These are phyloP conservation scores for Colletotrichum sp. DNA, from an alignment of 2,329 filamentous ascomycete genomes.

Conservation along the genomic window DNA sequence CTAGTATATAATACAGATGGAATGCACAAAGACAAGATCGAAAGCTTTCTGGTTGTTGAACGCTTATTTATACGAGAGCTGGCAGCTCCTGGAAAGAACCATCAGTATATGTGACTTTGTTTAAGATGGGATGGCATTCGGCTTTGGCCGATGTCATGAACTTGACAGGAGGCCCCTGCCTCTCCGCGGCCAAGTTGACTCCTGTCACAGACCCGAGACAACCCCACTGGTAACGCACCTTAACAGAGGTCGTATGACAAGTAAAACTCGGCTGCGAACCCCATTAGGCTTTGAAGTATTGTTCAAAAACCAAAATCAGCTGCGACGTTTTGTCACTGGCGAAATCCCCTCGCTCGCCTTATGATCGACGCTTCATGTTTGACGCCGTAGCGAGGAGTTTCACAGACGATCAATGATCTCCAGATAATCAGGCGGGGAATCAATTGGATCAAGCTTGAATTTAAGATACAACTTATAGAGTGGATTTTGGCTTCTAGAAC, in stretches of 20 bases:
- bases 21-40: background rate
- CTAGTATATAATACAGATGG: background rate
- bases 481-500: background rate
- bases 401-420: background rate
- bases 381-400: background rate
- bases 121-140: background rate
- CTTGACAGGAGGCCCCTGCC: background rate
- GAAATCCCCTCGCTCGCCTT: background rate
- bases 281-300: background rate
- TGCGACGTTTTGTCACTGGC: background rate
- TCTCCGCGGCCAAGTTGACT: background rate
- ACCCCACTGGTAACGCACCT: background rate
- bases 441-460: background rate
- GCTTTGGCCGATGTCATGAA: background rate
- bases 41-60: background rate
- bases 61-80: background rate
- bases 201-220: conserved; percentile 6
- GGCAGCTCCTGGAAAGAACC: background rate
- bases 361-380: background rate
- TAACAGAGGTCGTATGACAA: background rate
- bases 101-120: background rate
- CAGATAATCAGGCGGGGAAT: background rate
- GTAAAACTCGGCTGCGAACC: background rate
- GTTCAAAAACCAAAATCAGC: background rate
- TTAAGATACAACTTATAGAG: background rate